Conservation (phyloP, 257 asterid genomes). For the Catharanthus roseus region DNA sequence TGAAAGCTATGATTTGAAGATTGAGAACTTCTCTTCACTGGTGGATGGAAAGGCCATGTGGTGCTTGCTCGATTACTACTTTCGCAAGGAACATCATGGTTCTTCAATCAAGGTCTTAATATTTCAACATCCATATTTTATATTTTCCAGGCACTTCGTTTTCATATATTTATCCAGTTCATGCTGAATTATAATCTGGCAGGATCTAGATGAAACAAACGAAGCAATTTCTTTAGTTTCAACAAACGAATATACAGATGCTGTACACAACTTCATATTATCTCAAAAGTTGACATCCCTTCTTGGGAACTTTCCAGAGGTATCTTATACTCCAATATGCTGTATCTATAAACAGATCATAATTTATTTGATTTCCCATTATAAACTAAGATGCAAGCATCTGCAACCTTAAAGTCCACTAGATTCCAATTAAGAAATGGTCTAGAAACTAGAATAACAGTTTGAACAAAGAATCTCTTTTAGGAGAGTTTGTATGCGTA, state of each 20-base stretch:
- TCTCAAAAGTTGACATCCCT: constrained; percentile 82
- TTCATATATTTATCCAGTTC: constrained; percentile 9
- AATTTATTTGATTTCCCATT: neutral
- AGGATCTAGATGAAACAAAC: constrained; percentile 48
- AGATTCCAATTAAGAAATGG: neutral
- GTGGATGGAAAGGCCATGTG: constrained; percentile 98
- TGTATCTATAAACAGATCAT: neutral
- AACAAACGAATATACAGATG: constrained; percentile 80
- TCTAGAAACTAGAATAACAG: too few relatives aligned
- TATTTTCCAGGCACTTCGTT: neutral
- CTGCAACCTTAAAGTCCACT: neutral
- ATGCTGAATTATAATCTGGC: constrained; percentile 22
- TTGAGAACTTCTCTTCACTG: constrained; percentile 65
- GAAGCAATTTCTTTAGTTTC: constrained; percentile 81
- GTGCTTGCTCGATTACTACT: constrained; percentile 97
- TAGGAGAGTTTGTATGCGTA: too few relatives aligned
- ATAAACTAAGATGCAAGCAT: neutral
- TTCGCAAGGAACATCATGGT: constrained; percentile 67
- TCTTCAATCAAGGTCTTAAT: constrained; percentile 56
- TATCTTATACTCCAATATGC: constrained; percentile 19
- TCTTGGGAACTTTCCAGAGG: constrained; percentile 97
- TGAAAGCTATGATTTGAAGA: constrained; percentile 60
- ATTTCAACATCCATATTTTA: constrained; percentile 2
- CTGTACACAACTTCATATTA: constrained; percentile 91
- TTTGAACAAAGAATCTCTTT: too few relatives aligned